Percentiles rank a stretch among this genome's conserved stretches.
Evolutionary conservation across 2,329 filamentous ascomycete species (phyloP).

Genomic region (Didymella sp.): DNA sequence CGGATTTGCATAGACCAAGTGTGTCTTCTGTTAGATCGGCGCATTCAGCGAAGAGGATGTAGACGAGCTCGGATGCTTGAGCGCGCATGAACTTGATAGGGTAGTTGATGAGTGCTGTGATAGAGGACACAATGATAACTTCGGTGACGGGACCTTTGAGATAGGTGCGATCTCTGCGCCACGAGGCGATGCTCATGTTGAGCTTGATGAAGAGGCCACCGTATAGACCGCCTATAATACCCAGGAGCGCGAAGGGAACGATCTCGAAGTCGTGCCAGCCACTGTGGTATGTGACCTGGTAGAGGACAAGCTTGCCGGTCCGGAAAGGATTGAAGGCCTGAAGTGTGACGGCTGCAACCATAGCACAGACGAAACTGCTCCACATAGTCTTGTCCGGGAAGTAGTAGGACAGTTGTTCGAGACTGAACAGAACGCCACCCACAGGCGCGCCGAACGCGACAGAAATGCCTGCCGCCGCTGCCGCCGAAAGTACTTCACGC

Average conservation of each 20-base stretch:
- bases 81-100: slow-evolving; percentile 96
- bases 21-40: slow-evolving; percentile 81
- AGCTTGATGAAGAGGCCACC: slow-evolving; percentile 93
- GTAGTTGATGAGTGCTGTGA: slow-evolving; percentile 91
- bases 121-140: slow-evolving; percentile 76
- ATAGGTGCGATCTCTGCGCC: slow-evolving; percentile 75
- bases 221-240: slow-evolving; percentile 90
- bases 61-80: slow-evolving; percentile 89
- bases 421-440: slow-evolving; percentile 90
- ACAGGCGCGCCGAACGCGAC: slow-evolving; percentile 95
- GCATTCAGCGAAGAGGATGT: slow-evolving; percentile 91
- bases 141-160: slow-evolving; percentile 76
- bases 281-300: slow-evolving; percentile 90
- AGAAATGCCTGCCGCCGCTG: slow-evolving; percentile 89
- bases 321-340: slow-evolving; percentile 94
- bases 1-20: slow-evolving; percentile 88
- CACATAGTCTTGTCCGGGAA: slow-evolving; percentile 99
- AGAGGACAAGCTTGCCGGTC: slow-evolving; percentile 92
- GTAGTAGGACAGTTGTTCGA: slow-evolving; percentile 97
- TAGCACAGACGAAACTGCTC: slow-evolving; percentile 98
- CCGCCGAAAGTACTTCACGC: slow-evolving; percentile 89
- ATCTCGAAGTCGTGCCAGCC: slow-evolving; percentile 96
- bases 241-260: slow-evolving; percentile 83
- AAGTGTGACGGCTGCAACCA: slow-evolving; percentile 94
- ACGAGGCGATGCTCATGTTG: slow-evolving; percentile 85